Evolutionary conservation across 805 yeast species (phyloP), one percentile per base, ranked within the genome.

Genomic region (Schwanniomyces yamadae): DNA sequence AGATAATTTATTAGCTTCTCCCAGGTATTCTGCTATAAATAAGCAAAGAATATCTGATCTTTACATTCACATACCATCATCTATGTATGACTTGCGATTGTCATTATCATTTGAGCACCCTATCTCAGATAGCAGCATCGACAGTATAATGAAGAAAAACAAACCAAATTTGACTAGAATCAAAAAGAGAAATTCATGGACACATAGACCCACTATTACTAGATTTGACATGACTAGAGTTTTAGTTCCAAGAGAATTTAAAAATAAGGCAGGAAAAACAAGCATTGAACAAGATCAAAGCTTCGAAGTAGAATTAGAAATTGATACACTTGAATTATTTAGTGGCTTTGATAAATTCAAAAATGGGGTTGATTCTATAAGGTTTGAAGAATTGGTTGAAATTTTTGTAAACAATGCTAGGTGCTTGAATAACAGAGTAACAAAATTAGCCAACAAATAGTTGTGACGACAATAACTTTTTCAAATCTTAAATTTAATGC

Each of bases 31-130:
- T 21, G 82, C 82, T 28, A 84, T 89, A 34, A 80, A 79, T 41
- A 89, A 89, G 53, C 75, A 77, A 46, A 71, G 91, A 36, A 63
- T 88, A n/a, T 76, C 87, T 2, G 88, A 84, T 53, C 58, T 90
- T 37, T 73, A 77, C 49, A 68, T 89, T 14, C 80, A 77, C 50
- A 74, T 83, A 36, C 96, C 96, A 4, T 82, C 84, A 44, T 77
- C 84, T 21, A 70, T 80, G 59, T 82, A 80, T 54, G 97, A 89
- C 60, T 68, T 82, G 47, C 73, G 95, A 48, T 64, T 89, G 23
- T 80, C 95, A 5, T 62, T 90, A 44, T 78, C 87, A 24, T 59
- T 84, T 19, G 97, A 89, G 76, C 56, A 81, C 40, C 96, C 96
- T 0, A 75, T 77, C 16, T 72, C 75, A 22, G 79, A 73, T 62